Conservation (phyloP, 163 green algal species). For the Coccomyxa subellipsoidea region DNA sequence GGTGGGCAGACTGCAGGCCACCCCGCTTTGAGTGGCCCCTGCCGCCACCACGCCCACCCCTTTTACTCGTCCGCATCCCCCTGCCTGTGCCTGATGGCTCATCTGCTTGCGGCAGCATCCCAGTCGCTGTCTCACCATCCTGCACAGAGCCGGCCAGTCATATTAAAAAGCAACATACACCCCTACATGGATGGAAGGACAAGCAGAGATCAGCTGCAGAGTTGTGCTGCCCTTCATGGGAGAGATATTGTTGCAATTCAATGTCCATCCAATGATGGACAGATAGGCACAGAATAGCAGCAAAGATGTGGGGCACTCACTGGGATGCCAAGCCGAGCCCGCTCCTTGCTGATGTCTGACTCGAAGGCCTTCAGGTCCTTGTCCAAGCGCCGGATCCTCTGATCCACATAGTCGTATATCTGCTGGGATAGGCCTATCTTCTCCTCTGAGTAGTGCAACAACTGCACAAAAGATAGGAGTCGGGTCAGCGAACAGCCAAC, state of each 20-base stretch:
- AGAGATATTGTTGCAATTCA: too few relatives aligned
- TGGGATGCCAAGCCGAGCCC: conserved; percentile 8
- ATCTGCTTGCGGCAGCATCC: conserved; percentile 11
- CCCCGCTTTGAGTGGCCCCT: not conserved
- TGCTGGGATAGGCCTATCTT: conserved; percentile 46
- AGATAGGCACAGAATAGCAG: not conserved
- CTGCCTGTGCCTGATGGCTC: conserved; percentile 10
- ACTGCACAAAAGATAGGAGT: not conserved
- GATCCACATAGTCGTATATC: conserved; percentile 76
- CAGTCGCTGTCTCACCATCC: conserved; percentile 12
- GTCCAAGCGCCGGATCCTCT: conserved; percentile 64
- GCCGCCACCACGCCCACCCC: not conserved
- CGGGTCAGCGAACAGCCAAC: too few relatives aligned
- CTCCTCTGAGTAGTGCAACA: conserved; percentile 21
- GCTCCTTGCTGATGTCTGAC: conserved; percentile 43
- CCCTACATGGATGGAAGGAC: too few relatives aligned
- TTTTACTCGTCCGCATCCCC: conserved; percentile 1
- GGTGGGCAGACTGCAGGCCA: not conserved
- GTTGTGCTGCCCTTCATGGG: too few relatives aligned
- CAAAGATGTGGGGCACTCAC: not conserved
- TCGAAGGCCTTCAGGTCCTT: conserved; percentile 64
- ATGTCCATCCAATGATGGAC: too few relatives aligned
- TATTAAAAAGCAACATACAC: too few relatives aligned
- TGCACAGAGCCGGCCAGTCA: not conserved
- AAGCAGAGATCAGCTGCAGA: too few relatives aligned